Evolutionary conservation across 371 early-diverging fungal genomes (phyloP).

Genomic region (Cokeromyces recurvatus): DNA sequence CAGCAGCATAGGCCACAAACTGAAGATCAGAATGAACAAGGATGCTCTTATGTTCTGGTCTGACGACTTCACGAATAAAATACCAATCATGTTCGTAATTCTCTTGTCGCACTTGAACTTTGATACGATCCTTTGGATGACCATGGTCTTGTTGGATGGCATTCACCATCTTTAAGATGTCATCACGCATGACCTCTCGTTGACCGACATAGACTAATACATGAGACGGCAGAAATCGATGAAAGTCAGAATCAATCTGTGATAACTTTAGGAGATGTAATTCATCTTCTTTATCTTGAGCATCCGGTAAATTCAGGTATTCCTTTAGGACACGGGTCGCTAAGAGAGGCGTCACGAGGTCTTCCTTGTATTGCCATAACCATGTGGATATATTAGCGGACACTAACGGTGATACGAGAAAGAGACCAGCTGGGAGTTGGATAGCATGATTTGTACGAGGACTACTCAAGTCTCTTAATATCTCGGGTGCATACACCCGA

Average conservation of each 20-base stretch:
- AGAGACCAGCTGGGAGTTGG: slow-evolving; percentile 32
- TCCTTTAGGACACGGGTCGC: slow-evolving; percentile 17
- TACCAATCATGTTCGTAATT: slow-evolving; percentile 27
- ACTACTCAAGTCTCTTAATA: slow-evolving; percentile 29
- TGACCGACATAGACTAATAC: slow-evolving; percentile 32
- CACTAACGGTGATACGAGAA: slow-evolving; percentile 37
- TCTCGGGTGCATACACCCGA: slow-evolving; percentile 32
- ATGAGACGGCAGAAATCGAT: slow-evolving; percentile 24
- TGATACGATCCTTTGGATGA: too few species aligned
- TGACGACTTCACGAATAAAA: slow-evolving; percentile 19
- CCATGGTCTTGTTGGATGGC: slow-evolving; percentile 24
- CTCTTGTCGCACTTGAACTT: slow-evolving; percentile 17
- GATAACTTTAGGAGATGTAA: slow-evolving; percentile 30
- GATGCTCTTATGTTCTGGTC: slow-evolving; percentile 7
- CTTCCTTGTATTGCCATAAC: slow-evolving; percentile 18
- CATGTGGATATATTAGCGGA: slow-evolving; percentile 31
- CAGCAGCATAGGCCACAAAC: slow-evolving; percentile 16
- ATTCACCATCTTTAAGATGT: slow-evolving; percentile 25
- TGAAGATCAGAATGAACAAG: slow-evolving; percentile 11
- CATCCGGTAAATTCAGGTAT: slow-evolving; percentile 26
- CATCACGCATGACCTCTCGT: slow-evolving; percentile 39
- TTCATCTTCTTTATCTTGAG: slow-evolving; percentile 16
- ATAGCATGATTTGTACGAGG: slow-evolving; percentile 10
- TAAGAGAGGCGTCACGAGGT: slow-evolving; percentile 11
- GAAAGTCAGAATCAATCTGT: slow-evolving; percentile 27